A percentile compares a stretch with the other conserved stretches of the same genome.
These are phyloP conservation scores for Aureobasidium mangrovei DNA, from an alignment of 2,329 filamentous ascomycete species.

Conservation along the genomic window DNA sequence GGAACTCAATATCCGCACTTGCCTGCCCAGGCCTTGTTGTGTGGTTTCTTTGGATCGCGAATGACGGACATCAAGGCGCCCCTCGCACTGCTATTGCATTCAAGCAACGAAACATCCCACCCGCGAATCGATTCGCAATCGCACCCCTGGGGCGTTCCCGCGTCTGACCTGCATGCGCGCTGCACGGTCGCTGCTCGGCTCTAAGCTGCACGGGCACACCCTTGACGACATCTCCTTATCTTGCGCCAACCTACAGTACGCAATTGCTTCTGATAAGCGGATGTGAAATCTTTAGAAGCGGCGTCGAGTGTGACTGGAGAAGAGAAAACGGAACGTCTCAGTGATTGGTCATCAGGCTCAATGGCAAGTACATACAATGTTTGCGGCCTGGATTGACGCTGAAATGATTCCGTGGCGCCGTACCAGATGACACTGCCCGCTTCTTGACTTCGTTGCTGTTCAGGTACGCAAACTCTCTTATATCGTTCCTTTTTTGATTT, in stretches of 20 bases:
- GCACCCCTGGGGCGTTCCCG: not conserved
- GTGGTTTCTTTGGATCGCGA: no score
- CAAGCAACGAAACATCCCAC: not conserved
- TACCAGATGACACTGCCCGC: conserved; percentile 9
- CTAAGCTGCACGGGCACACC: conserved; percentile 2
- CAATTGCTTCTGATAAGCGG: conserved; percentile 6
- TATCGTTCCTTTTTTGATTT: not conserved
- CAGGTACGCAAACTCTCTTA: conserved; percentile 11
- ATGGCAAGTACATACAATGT: not conserved
- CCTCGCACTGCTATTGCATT: not conserved
- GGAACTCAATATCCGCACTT: not conserved
- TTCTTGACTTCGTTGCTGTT: not conserved
- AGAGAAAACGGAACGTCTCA: not conserved
- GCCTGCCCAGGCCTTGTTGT: not conserved
- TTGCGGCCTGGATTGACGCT: not conserved
- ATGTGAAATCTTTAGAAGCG: not conserved
- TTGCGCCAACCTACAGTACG: not conserved
- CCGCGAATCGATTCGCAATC: not conserved
- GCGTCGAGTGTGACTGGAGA: not conserved
- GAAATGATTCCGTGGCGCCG: conserved; percentile 1
- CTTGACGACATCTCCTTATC: conserved; percentile 6
- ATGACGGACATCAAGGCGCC: not conserved
- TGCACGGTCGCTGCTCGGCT: conserved; percentile 5
- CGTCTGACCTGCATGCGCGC: conserved; percentile 1
- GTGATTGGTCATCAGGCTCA: not conserved